Evolutionary conservation across 768 basidiomycete genomes (phyloP).

Genomic region (Pseudohyphozyma bogoriensis): DNA sequence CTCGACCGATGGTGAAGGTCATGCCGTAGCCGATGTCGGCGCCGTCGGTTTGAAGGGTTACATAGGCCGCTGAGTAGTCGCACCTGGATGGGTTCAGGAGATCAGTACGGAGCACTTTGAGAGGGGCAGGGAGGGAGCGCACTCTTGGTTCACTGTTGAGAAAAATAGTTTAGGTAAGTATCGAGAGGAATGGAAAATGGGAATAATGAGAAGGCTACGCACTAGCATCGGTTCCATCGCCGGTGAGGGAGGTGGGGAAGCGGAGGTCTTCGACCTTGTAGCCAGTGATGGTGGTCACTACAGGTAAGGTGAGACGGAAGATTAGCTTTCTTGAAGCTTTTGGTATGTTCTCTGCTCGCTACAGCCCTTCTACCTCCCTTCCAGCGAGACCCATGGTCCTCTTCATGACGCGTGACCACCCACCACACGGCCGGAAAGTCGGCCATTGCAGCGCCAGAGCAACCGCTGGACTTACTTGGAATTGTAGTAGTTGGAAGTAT

Average conservation of each 20-base stretch:
- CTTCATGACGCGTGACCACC: too few relatives aligned
- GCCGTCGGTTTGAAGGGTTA: slow-evolving; percentile 59
- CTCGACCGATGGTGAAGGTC: slow-evolving; percentile 90
- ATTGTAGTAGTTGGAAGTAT: too few relatives aligned
- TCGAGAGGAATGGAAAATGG: background rate
- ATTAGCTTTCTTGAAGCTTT: too few relatives aligned
- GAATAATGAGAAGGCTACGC: background rate
- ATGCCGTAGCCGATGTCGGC: slow-evolving; percentile 69
- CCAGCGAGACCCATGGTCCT: too few relatives aligned
- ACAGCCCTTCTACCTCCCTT: too few relatives aligned
- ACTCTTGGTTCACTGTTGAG: slow-evolving; percentile 61
- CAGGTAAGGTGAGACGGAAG: background rate
- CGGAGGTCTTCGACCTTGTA: slow-evolving; percentile 27
- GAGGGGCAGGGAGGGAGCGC: too few relatives aligned
- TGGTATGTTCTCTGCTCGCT: too few relatives aligned
- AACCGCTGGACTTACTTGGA: too few relatives aligned
- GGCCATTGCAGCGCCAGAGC: too few relatives aligned
- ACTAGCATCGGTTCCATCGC: slow-evolving; percentile 26
- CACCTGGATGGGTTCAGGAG: too few relatives aligned
- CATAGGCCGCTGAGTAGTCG: slow-evolving; percentile 90
- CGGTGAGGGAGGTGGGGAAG: slow-evolving; percentile 23
- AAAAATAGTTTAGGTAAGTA: slow-evolving; percentile 38
- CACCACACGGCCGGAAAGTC: too few relatives aligned
- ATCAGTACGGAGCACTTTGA: too few relatives aligned
- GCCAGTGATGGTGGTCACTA: background rate